These are phyloP conservation scores for Chaetomium globosum DNA, from an alignment of 2,329 filamentous ascomycete species.

Conservation along the genomic window DNA sequence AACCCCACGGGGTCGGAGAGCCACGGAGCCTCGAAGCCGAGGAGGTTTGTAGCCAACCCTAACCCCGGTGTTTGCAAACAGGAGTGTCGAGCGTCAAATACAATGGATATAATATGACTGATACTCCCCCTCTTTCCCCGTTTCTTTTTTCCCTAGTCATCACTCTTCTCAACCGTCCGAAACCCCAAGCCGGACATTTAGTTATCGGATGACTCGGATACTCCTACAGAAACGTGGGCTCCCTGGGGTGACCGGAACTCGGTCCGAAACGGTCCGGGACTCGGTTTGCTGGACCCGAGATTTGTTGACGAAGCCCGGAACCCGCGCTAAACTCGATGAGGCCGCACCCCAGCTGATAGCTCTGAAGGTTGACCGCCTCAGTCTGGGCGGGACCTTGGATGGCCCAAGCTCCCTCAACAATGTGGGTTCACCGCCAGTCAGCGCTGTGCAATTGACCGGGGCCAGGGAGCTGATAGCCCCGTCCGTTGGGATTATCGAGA, in stretches of 20 bases:
- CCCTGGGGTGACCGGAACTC: neutral
- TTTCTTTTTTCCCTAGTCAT: neutral
- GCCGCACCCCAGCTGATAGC: constrained; percentile 8
- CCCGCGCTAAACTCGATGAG: constrained; percentile 28
- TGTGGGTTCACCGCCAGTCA: constrained; percentile 30
- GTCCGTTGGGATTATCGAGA: constrained; percentile 28
- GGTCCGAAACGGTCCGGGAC: neutral
- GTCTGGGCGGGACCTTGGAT: constrained; percentile 24
- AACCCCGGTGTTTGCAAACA: neutral
- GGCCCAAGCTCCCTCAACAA: constrained; percentile 39
- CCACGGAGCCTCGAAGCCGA: neutral
- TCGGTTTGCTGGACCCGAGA: constrained; percentile 17
- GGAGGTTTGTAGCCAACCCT: neutral
- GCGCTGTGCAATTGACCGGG: constrained; percentile 24
- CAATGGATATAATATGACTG: too few relatives aligned
- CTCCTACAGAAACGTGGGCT: neutral
- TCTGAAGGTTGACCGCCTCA: constrained; percentile 33
- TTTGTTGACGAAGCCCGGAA: constrained; percentile 32
- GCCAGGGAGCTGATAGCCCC: constrained; percentile 10
- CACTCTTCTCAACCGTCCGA: neutral
- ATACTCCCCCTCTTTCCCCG: too few relatives aligned
- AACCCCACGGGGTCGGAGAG: constrained; percentile 7
- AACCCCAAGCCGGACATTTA: neutral
- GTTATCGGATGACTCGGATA: neutral
- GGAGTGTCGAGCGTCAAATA: neutral